phyloP scores from a whole-genome alignment of 106 monocot species.

The Dendrobium officinale region DNA sequence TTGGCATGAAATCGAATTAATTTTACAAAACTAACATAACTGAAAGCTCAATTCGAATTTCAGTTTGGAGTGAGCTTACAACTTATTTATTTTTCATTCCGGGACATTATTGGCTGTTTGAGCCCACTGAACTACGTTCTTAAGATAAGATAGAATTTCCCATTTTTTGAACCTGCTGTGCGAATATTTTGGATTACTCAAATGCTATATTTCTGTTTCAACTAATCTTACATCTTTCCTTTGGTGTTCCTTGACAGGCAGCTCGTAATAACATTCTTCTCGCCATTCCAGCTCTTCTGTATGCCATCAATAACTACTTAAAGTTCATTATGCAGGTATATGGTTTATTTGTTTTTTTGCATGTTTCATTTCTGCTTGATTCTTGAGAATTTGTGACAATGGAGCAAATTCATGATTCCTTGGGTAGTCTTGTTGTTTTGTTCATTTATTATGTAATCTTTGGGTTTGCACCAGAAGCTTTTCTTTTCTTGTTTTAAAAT shows the following conservation, averaged over 20 bases:
- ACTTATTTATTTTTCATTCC: too few relatives aligned
- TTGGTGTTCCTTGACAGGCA: constrained; percentile 25
- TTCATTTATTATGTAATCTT: neutral
- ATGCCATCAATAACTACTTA: constrained; percentile 76
- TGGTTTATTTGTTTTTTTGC: neutral
- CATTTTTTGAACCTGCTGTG: too few relatives aligned
- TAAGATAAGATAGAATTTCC: too few relatives aligned
- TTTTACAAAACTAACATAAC: too few relatives aligned
- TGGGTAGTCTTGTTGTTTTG: neutral
- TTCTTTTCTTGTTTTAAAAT: neutral
- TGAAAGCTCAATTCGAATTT: too few relatives aligned
- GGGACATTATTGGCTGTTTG: too few relatives aligned
- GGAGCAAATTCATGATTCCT: neutral
- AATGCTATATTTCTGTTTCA: neutral
- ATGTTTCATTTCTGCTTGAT: neutral
- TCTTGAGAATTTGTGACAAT: neutral
- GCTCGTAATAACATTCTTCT: constrained; percentile 64
- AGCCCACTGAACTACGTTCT: too few relatives aligned
- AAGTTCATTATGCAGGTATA: constrained; percentile 75
- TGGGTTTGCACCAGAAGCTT: neutral
- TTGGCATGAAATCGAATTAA: too few relatives aligned
- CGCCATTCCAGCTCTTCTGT: constrained; percentile 64
- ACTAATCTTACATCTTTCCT: neutral
- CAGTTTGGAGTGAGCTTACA: too few relatives aligned
- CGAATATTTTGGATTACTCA: neutral